Evolutionary conservation across 106 monocot species (phyloP).

Genomic region (Alisma plantagoaquatica): DNA sequence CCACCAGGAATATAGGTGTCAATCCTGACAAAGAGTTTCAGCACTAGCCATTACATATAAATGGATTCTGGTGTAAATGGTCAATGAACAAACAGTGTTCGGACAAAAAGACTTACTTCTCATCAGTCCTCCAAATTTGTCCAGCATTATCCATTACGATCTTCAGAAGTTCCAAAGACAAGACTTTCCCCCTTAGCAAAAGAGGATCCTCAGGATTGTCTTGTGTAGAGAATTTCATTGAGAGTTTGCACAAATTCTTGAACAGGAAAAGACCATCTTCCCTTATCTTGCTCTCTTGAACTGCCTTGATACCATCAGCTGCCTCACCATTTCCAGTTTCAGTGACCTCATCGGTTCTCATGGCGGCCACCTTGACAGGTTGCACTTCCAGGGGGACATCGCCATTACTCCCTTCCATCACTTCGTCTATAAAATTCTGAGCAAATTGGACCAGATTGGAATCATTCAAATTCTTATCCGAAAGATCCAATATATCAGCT

Average conservation of each 20-base stretch:
- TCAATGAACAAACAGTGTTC: no score
- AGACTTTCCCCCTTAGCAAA: constrained; percentile 73
- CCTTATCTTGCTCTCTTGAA: constrained; percentile 48
- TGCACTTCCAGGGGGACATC: constrained; percentile 2
- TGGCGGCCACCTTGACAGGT: not conserved
- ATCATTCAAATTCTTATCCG: constrained; percentile 79
- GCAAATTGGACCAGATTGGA: constrained; percentile 62
- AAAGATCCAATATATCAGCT: constrained; percentile 73
- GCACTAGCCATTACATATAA: no score
- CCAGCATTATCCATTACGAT: constrained; percentile 90
- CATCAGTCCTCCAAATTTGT: constrained; percentile 66
- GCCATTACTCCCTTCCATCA: constrained; percentile 38
- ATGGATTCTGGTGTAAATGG: no score
- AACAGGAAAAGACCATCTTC: constrained; percentile 87
- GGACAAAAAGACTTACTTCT: constrained; percentile 59
- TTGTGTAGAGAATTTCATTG: constrained; percentile 78
- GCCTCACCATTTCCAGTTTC: constrained; percentile 3
- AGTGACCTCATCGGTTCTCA: not conserved
- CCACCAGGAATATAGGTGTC: no score
- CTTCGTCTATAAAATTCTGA: constrained; percentile 73
- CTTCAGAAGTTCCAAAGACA: constrained; percentile 89
- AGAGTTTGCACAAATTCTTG: constrained; percentile 85
- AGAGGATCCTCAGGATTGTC: constrained; percentile 83
- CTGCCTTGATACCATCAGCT: constrained; percentile 14
- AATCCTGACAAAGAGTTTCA: no score